Base-by-base conservation (phyloP, 768 basidiomycete species). In the Gelatoporia subvermispora region DNA sequence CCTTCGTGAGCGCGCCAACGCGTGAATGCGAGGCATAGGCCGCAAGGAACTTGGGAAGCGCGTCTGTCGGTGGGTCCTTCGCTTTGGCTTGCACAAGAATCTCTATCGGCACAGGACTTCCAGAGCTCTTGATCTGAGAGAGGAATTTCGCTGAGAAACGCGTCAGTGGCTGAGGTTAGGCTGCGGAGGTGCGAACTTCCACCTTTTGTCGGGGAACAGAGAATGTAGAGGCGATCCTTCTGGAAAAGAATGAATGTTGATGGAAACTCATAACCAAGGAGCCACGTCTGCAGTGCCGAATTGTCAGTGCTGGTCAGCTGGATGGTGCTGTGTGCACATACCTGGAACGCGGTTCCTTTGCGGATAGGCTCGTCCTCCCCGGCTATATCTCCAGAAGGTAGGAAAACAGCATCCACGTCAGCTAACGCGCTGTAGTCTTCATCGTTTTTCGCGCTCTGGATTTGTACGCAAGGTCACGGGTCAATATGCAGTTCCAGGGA, bases 201-300 rank as follows among this genome's bases (percentile, higher is more conserved):
- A 92, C 93, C 88, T 79, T 97, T 95, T 17, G 85, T 88, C 1
- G 88, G 78, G 20, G 92, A 94, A 54, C 90, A 93, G 22, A 96
- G 70, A 35, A 97, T 85, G 28, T 73, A 72, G 17, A 98, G 69
- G 60, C 79, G 87, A 46, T 84, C 73, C 59, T 85, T 85, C 49
- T 84, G 77, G 59, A 98, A 88, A 17, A 97, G 72, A 49, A 94
- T 76, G 23, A 97, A 73, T 0, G 95, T 97, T 0, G 93, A 92
- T 2, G 95, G 96, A 62, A 98, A 98, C 67, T 99, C 95, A 66
- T 93, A 98, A 13, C 94, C 95, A 35, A 98, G 78, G 16, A 99
- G 75, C 90, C 93, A 96, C 62, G 93, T 94, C 95, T 96, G 55
- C 21, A 35, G 41, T 22, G 44, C 18, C 13, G 22, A 28, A 2